phyloP scores from a whole-genome alignment of 192 early-diverging fungal genomes.

The Gonapodya sp. region DNA sequence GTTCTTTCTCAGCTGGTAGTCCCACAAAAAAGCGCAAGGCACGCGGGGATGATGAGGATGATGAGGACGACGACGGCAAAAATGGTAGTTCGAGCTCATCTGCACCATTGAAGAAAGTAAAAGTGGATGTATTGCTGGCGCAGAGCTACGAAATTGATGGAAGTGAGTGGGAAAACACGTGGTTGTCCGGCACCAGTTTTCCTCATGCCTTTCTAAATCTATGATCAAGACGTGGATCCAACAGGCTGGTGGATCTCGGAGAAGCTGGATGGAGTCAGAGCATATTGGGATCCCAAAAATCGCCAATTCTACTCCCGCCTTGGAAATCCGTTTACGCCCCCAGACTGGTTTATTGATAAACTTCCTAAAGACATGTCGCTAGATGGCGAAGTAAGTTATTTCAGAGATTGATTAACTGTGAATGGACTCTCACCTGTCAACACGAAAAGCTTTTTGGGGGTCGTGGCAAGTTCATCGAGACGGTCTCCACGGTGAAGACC shows the following conservation, averaged over 20 bases:
- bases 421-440: background rate
- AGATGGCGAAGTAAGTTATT: slow-evolving; percentile 51
- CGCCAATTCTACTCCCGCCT: slow-evolving; percentile 38
- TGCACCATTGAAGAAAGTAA: background rate
- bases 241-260: slow-evolving; percentile 64
- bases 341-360: slow-evolving; percentile 30
- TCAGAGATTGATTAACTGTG: background rate
- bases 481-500: slow-evolving; percentile 54
- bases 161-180: background rate
- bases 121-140: background rate
- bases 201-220: background rate
- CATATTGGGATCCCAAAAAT: slow-evolving; percentile 43
- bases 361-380: slow-evolving; percentile 44
- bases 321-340: slow-evolving; percentile 47
- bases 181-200: background rate
- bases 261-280: slow-evolving; percentile 63
- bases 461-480: slow-evolving; percentile 48
- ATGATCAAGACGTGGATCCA: slow-evolving; percentile 28
- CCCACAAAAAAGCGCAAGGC: background rate
- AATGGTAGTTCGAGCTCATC: background rate
- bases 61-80: background rate
- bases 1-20: background rate
- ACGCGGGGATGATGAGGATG: background rate
- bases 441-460: slow-evolving; percentile 56
- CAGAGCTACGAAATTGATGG: background rate